These are phyloP conservation scores for Suhomyces sp. DNA, from an alignment of 805 yeast genomes.

Conservation along the genomic window DNA sequence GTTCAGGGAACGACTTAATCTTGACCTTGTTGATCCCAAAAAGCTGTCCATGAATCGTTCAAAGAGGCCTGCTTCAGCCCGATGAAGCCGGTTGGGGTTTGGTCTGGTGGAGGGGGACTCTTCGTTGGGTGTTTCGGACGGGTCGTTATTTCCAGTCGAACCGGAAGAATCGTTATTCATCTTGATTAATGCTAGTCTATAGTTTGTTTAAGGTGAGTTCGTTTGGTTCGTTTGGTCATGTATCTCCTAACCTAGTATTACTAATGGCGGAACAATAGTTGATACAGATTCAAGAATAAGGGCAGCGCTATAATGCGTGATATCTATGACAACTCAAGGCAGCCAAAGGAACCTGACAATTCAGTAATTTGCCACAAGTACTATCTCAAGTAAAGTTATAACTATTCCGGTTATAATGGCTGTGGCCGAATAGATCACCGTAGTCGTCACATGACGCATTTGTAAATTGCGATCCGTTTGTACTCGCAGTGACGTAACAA, in stretches of 20 bases:
- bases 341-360: neutral
- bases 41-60: conserved; percentile 24
- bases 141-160: neutral
- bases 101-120: neutral
- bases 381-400: neutral
- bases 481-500: neutral
- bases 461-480: neutral
- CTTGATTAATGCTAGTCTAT: neutral
- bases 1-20: neutral
- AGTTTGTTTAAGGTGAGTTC: too few species aligned
- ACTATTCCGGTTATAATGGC: neutral
- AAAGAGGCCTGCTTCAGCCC: conserved; percentile 15
- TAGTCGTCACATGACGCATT: neutral
- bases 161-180: neutral
- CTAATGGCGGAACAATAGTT: neutral
- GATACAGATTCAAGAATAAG: neutral
- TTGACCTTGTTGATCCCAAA: conserved; percentile 9
- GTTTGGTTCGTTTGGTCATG: neutral
- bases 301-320: neutral
- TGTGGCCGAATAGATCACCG: neutral
- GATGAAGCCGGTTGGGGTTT: conserved; percentile 1
- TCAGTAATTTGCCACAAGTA: neutral
- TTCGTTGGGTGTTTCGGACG: neutral
- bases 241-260: neutral
- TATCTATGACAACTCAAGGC: neutral